Base-by-base conservation (phyloP, 2,329 filamentous ascomycete species). In the Malbranchea cinnamomea region DNA sequence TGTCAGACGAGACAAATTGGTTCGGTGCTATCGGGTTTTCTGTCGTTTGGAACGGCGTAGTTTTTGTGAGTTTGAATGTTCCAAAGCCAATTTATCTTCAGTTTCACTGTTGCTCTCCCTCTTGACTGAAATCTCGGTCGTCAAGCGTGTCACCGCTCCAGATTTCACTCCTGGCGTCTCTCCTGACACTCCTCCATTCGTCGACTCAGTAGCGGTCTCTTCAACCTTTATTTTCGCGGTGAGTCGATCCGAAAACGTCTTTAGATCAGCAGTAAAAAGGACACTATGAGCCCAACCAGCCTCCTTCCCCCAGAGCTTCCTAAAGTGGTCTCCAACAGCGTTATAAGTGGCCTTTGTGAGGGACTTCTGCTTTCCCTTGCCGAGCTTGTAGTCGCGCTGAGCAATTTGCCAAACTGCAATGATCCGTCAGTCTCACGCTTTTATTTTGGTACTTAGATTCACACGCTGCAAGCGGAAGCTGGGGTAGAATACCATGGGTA, bases 231-330 rank as follows among this genome's bases (percentile, higher is more conserved):
- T 48, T 32, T 54, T 49, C 19, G 51, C 49, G 40, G 47, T 50
- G n/a, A 71, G 49, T 40, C 61, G 66, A 40, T 81, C 78, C 0
- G 84, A 77, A 46, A 95, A 95, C 0, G 81, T 71, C 47, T 73
- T 79, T 33, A 98, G 54, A 48, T 98, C 85, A 0, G 89, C 91
- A 0, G 89, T 92, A 48, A 98, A 98, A 8, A 98, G 63, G 6
- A 98, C 89, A 2, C 82, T 92, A 57, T 98, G 89, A 6, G 91
- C 89, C 91, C 91, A 98, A 1, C 89, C 89, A 1, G 89, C 89
- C 45, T 95, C 81, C 35, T 78, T 71, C 0, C 89, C 89, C 89
- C 91, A 98, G 1, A 95, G 65, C 21, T 66, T 65, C 32, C 89
- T 71, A 46, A 98, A 98, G 45, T 91, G 79, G 39, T 92, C 80